These are phyloP conservation scores for Przewalskia tangutica DNA, from an alignment of 257 asterid genomes.

Conservation along the genomic window DNA sequence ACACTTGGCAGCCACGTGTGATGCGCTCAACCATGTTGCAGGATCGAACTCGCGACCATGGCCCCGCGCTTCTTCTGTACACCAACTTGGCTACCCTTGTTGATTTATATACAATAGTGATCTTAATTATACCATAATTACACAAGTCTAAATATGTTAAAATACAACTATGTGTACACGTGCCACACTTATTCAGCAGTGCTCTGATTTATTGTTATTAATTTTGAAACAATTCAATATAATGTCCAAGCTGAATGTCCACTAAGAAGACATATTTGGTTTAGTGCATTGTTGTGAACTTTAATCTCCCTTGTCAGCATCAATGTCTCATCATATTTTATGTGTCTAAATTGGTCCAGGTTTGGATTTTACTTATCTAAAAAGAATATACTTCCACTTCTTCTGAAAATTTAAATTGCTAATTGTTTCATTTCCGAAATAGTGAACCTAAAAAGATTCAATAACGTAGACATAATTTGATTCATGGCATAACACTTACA, in stretches of 20 bases:
- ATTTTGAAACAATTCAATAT: neutral
- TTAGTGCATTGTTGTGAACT: neutral
- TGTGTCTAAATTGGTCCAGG: neutral
- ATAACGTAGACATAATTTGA: neutral
- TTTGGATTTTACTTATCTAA: neutral
- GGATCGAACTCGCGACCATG: too few relatives aligned
- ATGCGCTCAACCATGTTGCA: too few relatives aligned
- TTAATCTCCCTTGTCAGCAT: neutral
- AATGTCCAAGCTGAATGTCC: neutral
- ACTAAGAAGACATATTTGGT: neutral
- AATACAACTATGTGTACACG: too few relatives aligned
- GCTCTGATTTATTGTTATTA: neutral
- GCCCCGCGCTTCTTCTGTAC: too few relatives aligned
- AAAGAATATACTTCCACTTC: neutral
- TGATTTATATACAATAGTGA: too few relatives aligned
- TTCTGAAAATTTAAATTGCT: neutral
- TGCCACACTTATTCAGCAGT: too few relatives aligned
- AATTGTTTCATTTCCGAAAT: neutral
- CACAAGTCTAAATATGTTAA: too few relatives aligned
- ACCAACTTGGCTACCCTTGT: too few relatives aligned
- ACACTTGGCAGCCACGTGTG: too few relatives aligned
- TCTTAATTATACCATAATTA: too few relatives aligned
- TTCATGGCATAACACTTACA: neutral
- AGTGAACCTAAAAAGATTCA: neutral
- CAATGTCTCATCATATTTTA: neutral